Percentiles rank a stretch among this genome's conserved stretches.
These are phyloP conservation scores for Evernia prunastri DNA, from an alignment of 495 filamentous ascomycete species.

Conservation along the genomic window DNA sequence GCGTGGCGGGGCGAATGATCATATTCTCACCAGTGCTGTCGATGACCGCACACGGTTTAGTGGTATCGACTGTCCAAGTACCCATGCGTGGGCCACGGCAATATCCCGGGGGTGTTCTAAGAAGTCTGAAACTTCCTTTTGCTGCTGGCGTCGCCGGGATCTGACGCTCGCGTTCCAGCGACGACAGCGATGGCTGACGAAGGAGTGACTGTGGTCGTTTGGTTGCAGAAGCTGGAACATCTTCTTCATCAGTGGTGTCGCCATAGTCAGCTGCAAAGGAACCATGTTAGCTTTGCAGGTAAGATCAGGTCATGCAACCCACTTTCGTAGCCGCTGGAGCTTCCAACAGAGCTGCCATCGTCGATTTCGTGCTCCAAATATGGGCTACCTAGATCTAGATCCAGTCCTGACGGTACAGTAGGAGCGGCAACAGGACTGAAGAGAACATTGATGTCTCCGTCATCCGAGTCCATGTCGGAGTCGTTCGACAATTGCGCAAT, in stretches of 20 bases:
- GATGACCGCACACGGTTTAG: slow-evolving; percentile 67
- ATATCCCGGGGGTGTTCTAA: slow-evolving; percentile 41
- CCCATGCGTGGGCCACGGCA: slow-evolving; percentile 52
- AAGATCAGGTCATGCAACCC: slow-evolving; percentile 36
- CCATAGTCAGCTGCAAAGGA: slow-evolving; percentile 61
- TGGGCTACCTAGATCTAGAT: slow-evolving; percentile 26
- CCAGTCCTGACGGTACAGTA: slow-evolving; percentile 34
- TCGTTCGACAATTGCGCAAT: slow-evolving; percentile 1
- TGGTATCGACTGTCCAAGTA: slow-evolving; percentile 48
- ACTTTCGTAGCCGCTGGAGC: slow-evolving; percentile 78
- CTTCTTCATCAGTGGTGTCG: slow-evolving; percentile 79
- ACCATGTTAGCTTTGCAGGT: slow-evolving; percentile 47
- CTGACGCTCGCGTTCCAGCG: background rate
- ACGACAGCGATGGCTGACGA: slow-evolving; percentile 44
- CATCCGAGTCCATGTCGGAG: slow-evolving; percentile 12
- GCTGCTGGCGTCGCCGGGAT: slow-evolving; percentile 19
- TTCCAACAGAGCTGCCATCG: slow-evolving; percentile 47
- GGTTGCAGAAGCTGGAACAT: slow-evolving; percentile 50
- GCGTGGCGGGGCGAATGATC: slow-evolving; percentile 55
- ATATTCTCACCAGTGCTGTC: slow-evolving; percentile 64
- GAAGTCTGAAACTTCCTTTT: slow-evolving; percentile 33
- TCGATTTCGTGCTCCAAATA: slow-evolving; percentile 39
- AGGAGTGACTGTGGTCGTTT: slow-evolving; percentile 52
- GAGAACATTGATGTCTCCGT: slow-evolving; percentile 13
- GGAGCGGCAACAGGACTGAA: slow-evolving; percentile 6